phyloP scores from a whole-genome alignment of 75 land plant genomes.

The Pinus taeda region DNA sequence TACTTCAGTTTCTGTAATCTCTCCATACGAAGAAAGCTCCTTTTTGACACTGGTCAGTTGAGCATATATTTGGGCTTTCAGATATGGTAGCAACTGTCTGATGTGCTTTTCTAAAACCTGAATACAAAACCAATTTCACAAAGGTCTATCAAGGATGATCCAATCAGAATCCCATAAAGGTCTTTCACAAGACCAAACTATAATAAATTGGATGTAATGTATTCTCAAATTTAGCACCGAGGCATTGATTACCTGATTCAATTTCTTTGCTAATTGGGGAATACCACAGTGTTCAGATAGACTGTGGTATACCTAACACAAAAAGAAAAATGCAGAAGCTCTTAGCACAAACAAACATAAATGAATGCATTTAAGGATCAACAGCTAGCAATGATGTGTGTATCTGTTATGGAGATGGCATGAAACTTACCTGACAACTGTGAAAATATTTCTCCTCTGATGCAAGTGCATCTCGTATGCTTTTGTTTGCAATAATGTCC shows the following conservation, averaged over 20 bases:
- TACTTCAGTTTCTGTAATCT: slow-evolving; percentile 84
- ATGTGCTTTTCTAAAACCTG: slow-evolving; percentile 93
- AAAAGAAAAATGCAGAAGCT: not conserved
- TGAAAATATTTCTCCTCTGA: slow-evolving; percentile 89
- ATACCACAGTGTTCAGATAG: slow-evolving; percentile 85
- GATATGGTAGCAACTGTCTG: slow-evolving; percentile 64
- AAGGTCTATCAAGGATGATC: not conserved
- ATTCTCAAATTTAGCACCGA: not conserved
- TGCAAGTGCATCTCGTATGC: slow-evolving; percentile 79
- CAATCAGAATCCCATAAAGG: not conserved
- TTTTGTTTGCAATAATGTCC: slow-evolving; percentile 71
- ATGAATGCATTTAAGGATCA: not conserved
- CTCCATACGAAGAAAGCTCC: slow-evolving; percentile 88
- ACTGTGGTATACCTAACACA: slow-evolving; percentile 70
- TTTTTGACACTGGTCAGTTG: slow-evolving; percentile 68
- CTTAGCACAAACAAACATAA: slow-evolving; percentile 1
- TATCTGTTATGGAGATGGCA: not conserved
- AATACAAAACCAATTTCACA: slow-evolving; percentile 6
- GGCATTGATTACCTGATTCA: slow-evolving; percentile 60
- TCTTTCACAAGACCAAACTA: not conserved
- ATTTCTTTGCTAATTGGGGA: slow-evolving; percentile 91
- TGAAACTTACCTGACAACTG: slow-evolving; percentile 54
- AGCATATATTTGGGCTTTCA: slow-evolving; percentile 72
- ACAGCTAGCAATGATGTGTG: not conserved
- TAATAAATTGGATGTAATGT: not conserved